Evolutionary conservation across 257 asterid species (phyloP).

Genomic region (Solanum commersonii): DNA sequence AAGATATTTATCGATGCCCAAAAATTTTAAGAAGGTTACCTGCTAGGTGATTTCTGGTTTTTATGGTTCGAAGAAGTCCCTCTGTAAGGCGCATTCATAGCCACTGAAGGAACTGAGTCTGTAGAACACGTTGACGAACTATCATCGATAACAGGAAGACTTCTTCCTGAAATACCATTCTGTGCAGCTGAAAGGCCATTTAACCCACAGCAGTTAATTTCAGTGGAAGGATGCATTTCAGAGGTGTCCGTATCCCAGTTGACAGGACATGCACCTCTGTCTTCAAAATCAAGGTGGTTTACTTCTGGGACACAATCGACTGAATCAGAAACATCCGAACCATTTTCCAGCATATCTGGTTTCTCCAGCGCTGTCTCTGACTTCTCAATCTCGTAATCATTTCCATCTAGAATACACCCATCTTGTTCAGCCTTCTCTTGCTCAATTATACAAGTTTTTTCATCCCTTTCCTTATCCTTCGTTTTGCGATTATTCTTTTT

Average conservation of each 20-base stretch:
- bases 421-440: conserved; percentile 42
- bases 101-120: conserved; percentile 64
- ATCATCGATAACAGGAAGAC: conserved; percentile 53
- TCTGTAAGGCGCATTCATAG: conserved; percentile 23
- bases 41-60: conserved; percentile 38
- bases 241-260: conserved; percentile 50
- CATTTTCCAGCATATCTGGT: conserved; percentile 45
- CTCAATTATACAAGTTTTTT: conserved; percentile 17
- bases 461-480: conserved; percentile 70
- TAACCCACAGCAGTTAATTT: conserved; percentile 32
- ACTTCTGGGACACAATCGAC: conserved; percentile 46
- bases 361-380: conserved; percentile 31
- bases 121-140: conserved; percentile 84
- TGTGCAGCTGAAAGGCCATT: conserved; percentile 40
- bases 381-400: conserved; percentile 20
- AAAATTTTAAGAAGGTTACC: conserved; percentile 27
- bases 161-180: conserved; percentile 46
- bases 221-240: conserved; percentile 51
- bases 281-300: conserved; percentile 49
- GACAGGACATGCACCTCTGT: conserved; percentile 42
- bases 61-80: conserved; percentile 22
- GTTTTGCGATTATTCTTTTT: conserved; percentile 59
- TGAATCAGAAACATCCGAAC: conserved; percentile 81
- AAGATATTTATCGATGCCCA: not conserved
- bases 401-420: conserved; percentile 22